Base-by-base conservation (phyloP, 2,329 filamentous ascomycete species). In the Cladosporium halotolerans region DNA sequence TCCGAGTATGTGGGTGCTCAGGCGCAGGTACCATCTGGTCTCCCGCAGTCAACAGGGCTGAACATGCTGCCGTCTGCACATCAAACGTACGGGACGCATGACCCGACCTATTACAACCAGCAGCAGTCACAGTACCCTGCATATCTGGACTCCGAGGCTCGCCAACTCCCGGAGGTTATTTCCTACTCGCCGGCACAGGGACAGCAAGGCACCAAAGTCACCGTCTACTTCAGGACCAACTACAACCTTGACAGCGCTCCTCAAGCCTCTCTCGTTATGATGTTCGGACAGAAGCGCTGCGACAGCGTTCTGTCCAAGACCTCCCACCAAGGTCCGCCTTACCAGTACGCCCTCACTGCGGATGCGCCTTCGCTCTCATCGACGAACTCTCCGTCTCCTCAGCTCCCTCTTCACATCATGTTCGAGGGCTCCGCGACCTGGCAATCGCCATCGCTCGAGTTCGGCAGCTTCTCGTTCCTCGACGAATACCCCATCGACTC, bases 251-350 rank as follows among this genome's bases (percentile, higher is more conserved):
- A 79, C 84, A 32, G 78, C 77, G 5, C 23, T 28, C 55, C 78
- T 75, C 63, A 62, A 55, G 64, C 66, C 14, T 62, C 58, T 31
- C 57, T 74, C 66, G 83, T 88, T 63, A 71, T 96, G 52, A 79
- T 84, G 44, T 95, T 96, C 70, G 89, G 89, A n/a, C 78, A 80
- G n/a, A 82, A 86, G 63, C 84, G 84, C 68, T 86, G 84, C 68
- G 76, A 81, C 52, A 84, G 84, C 54, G 79, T 84, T 53, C 76
- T 90, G 19, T 78, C 81, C 43, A 84, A 85, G 66, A 62, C 62
- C 3, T 52, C 66, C 76, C 73, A 74, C 72, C 73, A 66, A 77
- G 71, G 79, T 60, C 79, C 81, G 16, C 74, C 72, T 52, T 88
- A 81, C 67, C 79, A 84, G 57, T 95, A 93, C 70, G 79, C 80